Evolutionary conservation across 225 moss, liverwort and hornwort species (phyloP).

Genomic region (Antitrichia curtipendula): DNA sequence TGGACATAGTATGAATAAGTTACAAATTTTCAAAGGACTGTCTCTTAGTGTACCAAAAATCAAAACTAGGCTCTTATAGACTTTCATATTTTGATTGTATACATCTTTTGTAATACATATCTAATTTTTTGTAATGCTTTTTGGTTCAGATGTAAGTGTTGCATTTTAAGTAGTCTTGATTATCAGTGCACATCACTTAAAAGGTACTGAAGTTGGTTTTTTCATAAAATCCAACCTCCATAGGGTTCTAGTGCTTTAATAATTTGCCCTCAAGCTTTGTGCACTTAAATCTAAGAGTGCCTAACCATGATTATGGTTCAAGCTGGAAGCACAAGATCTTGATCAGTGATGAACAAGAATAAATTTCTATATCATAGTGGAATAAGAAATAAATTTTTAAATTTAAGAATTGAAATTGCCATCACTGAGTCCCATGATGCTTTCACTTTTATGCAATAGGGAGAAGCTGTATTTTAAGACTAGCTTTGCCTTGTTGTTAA

Average conservation of each 20-base stretch:
- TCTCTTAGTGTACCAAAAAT: background rate
- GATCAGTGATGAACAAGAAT: background rate
- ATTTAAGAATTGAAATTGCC: background rate
- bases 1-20: background rate
- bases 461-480: background rate
- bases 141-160: background rate
- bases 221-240: background rate
- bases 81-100: background rate
- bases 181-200: background rate
- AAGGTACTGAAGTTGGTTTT: background rate
- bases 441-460: background rate
- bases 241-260: background rate
- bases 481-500: background rate
- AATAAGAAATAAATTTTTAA: background rate
- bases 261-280: background rate
- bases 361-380: rapidly evolving
- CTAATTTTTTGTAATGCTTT: background rate
- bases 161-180: background rate
- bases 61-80: background rate
- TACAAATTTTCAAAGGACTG: background rate
- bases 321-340: background rate
- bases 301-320: background rate
- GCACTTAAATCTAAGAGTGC: background rate
- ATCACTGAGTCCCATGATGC: background rate
- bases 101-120: background rate